Conservation (phyloP, 495 filamentous ascomycete genomes). For the Penicillium samsonianum region DNA sequence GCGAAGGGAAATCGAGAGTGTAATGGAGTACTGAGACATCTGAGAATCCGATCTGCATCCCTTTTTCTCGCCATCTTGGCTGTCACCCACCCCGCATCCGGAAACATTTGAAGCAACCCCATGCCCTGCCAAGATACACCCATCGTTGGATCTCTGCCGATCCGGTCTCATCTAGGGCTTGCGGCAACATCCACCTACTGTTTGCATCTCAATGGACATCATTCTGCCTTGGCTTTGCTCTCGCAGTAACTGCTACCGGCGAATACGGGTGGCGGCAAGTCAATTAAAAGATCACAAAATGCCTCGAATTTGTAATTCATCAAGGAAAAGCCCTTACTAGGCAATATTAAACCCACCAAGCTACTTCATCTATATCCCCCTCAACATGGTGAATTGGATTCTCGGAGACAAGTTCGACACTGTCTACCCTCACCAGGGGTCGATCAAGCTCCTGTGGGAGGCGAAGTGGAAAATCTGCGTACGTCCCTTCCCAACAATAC, state of each 20-base stretch:
- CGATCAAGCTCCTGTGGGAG: constrained; percentile 74
- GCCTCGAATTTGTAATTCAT: background rate
- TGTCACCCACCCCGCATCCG: constrained; percentile 14
- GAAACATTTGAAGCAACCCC: constrained; percentile 4
- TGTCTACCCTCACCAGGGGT: constrained; percentile 63
- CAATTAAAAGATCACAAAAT: background rate
- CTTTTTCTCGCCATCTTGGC: background rate
- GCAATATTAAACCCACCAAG: background rate
- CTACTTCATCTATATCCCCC: background rate
- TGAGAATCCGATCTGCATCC: background rate
- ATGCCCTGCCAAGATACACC: background rate
- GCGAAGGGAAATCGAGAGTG: background rate
- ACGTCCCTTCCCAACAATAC: constrained; percentile 20
- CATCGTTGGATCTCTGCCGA: background rate
- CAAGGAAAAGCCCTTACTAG: constrained; percentile 1
- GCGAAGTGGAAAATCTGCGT: constrained; percentile 77
- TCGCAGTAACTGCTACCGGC: constrained; percentile 7
- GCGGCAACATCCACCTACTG: constrained; percentile 8
- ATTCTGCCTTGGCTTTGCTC: constrained; percentile 1
- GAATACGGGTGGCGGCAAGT: background rate
- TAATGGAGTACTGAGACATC: background rate
- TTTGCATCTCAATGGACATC: constrained; percentile 19
- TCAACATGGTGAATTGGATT: constrained; percentile 37
- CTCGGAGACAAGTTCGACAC: constrained; percentile 41
- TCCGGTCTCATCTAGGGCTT: background rate